phyloP scores from a whole-genome alignment of 345 rosid genomes.

The Hirschfeldia incana region DNA sequence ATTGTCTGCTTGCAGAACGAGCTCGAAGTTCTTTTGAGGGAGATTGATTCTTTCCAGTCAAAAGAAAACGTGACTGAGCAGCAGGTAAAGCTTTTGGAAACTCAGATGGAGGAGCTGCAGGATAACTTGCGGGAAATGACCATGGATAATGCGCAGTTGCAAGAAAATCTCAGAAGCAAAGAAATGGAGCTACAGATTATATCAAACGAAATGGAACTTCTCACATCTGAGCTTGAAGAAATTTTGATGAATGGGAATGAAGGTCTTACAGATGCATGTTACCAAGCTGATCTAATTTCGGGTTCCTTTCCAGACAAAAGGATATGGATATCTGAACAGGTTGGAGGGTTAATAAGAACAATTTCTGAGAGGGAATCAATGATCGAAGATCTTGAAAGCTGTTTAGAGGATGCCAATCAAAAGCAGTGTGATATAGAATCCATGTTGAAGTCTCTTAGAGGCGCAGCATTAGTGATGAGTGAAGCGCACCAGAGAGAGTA shows the following conservation, averaged over 20 bases:
- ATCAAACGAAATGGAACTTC: conserved; percentile 75
- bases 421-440: conserved; percentile 68
- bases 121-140: conserved; percentile 46
- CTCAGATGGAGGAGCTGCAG: conserved; percentile 53
- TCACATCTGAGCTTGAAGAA: conserved; percentile 71
- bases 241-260: conserved; percentile 70
- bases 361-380: conserved; percentile 69
- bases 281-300: conserved; percentile 68
- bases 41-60: conserved; percentile 61
- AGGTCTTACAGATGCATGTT: conserved; percentile 61
- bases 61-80: conserved; percentile 61
- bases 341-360: conserved; percentile 59
- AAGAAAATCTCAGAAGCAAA: conserved; percentile 56
- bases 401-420: conserved; percentile 78
- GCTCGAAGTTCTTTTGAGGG: conserved; percentile 79
- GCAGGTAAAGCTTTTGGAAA: conserved; percentile 48
- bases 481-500: conserved; percentile 89
- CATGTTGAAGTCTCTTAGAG: conserved; percentile 84
- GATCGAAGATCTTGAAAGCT: conserved; percentile 79
- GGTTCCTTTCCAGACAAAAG: conserved; percentile 70
- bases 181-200: conserved; percentile 54
- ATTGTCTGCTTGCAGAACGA: conserved; percentile 92
- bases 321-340: conserved; percentile 85
- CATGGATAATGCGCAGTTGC: conserved; percentile 59
- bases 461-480: conserved; percentile 75